Conservation (phyloP, 1,139 yeast species). For the Nakaseomyces kungkrabaensis region DNA sequence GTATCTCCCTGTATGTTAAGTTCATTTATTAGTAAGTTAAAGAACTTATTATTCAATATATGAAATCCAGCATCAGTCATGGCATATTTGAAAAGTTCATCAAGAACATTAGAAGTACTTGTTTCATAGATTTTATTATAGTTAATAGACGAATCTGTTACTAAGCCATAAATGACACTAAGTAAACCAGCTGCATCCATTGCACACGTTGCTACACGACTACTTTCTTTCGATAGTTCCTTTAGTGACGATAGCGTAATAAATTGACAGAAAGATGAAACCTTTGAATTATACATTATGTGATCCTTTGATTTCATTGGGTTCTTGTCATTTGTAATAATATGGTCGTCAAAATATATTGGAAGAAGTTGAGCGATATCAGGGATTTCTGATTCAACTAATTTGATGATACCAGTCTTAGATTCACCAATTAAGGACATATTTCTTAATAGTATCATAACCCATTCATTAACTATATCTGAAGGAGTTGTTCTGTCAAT, state of each 20-base stretch:
- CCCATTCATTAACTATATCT: constrained; percentile 39
- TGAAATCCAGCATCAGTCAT: not conserved
- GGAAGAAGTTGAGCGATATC: constrained; percentile 9
- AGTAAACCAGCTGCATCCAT: constrained; percentile 42
- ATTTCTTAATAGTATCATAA: constrained; percentile 37
- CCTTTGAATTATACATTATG: constrained; percentile 8
- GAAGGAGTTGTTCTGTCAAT: constrained; percentile 31
- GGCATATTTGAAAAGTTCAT: not conserved
- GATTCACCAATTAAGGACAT: constrained; percentile 50
- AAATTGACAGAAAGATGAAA: constrained; percentile 25
- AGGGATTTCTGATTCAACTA: constrained; percentile 24
- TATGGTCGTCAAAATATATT: not conserved
- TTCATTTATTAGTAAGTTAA: not conserved
- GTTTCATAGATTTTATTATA: constrained; percentile 11
- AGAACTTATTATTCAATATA: not conserved
- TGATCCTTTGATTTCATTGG: not conserved
- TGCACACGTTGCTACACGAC: constrained; percentile 29
- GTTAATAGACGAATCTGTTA: constrained; percentile 18
- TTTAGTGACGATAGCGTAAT: constrained; percentile 20
- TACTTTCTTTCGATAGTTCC: constrained; percentile 9
- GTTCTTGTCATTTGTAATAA: not conserved
- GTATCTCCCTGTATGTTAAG: not conserved
- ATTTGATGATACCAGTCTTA: constrained; percentile 25
- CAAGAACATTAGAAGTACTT: constrained; percentile 5
- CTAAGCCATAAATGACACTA: constrained; percentile 31